Base-by-base conservation (phyloP, 805 yeast species). In the Torulaspora gathmanii region DNA sequence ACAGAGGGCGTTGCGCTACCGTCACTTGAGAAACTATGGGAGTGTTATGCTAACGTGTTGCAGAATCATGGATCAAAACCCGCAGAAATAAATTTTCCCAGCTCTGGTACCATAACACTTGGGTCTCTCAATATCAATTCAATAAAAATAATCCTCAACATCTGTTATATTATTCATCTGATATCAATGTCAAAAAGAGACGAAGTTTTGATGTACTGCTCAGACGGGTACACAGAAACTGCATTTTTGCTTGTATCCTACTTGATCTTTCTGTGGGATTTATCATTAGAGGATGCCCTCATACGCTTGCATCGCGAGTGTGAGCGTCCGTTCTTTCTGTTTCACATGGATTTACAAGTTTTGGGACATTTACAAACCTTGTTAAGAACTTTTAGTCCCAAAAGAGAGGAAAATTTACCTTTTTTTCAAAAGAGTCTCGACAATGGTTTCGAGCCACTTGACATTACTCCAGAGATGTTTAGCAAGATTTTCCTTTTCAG, bases 221-320 rank as follows among this genome's bases (percentile, higher is more conserved):
- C 86, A 1, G 96, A 91, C 65, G 98, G 98, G 0, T 91, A 90
- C 64, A 87, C 96, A 0, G 96, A 89, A 59, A 83, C 90, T 41
- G 80, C 95, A 4, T 71, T 91, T n/a, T 64, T 90, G 31, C 77
- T 79, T 0, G 68, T 87, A 28, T 77, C 89, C 45, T 90, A 77
- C 55, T 53, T 84, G 46, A 83, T 91, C 46, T 91, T 83, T 64
- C 63, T 86, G 1, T 75, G 82, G 43, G 79, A 83, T 31, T 58
- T 79, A 15, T 53, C 76, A 0, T 64, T 86, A 10, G 80, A 83
- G 22, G 81, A 83, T 31, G 90, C 89, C 1, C 70, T 84, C 49
- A 57, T 83, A 15, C 74, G 75, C 47, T 64, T 87, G 42, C 96
- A 89, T 61, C 52, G 60, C 33, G 70, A 72, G 12, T 77, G 74